A percentile compares a stretch with the other conserved stretches of the same genome.
Evolutionary conservation across 805 yeast genomes (phyloP).

Genomic region (Saccharomycopsis microspora): DNA sequence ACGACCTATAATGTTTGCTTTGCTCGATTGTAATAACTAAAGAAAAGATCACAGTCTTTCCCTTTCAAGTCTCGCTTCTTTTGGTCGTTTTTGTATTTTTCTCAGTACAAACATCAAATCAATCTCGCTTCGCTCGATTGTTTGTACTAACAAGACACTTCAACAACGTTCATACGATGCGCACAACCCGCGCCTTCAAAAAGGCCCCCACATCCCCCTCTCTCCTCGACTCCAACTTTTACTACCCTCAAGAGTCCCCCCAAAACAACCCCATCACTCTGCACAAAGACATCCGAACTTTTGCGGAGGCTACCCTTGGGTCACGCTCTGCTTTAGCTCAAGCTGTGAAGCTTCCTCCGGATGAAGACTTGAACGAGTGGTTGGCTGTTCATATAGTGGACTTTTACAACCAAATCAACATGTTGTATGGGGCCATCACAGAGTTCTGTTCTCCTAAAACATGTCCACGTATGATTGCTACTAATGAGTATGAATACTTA

Average conservation of each 20-base stretch:
- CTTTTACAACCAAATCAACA: slow-evolving; percentile 89
- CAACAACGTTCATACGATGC: slow-evolving; percentile 33
- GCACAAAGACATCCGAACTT: slow-evolving; percentile 69
- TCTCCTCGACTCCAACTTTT: slow-evolving; percentile 10
- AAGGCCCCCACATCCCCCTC: slow-evolving; percentile 20
- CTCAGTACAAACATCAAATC: no score
- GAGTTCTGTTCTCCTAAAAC: slow-evolving; percentile 92
- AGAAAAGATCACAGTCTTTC: no score
- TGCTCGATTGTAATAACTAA: no score
- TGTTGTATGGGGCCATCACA: slow-evolving; percentile 92
- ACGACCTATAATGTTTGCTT: no score
- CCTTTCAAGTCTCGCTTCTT: no score
- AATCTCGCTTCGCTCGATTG: no score
- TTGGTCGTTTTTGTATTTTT: no score
- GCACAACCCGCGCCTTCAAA: slow-evolving; percentile 35
- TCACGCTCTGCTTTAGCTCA: slow-evolving; percentile 83
- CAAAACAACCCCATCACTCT: slow-evolving; percentile 27
- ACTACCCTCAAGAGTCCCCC: slow-evolving; percentile 18
- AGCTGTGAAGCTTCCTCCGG: slow-evolving; percentile 89
- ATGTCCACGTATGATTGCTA: slow-evolving; percentile 97
- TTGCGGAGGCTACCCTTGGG: slow-evolving; percentile 93
- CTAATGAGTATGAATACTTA: slow-evolving; percentile 89
- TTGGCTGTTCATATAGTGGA: slow-evolving; percentile 96
- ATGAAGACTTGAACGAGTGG: slow-evolving; percentile 91
- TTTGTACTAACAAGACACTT: slow-evolving; percentile 22